Percentiles rank a stretch among this genome's conserved stretches.
phyloP scores from a whole-genome alignment of 352 stramenopile species.

The Globisporangium paddicum region DNA sequence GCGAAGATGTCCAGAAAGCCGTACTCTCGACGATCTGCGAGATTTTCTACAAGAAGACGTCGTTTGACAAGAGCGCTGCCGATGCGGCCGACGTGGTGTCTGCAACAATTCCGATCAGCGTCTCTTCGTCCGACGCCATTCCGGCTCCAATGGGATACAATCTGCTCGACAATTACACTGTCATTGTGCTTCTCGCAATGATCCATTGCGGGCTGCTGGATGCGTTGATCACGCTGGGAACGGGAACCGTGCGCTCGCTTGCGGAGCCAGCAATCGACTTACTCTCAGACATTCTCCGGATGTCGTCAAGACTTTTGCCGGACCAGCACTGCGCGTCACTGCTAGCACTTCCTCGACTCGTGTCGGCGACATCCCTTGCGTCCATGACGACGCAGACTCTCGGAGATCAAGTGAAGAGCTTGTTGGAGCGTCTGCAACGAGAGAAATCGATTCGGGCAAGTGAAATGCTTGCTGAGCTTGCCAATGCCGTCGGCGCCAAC shows the following conservation, averaged over 20 bases:
- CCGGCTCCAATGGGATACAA: conserved; percentile 67
- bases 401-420: conserved; percentile 62
- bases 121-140: conserved; percentile 65
- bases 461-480: conserved; percentile 82
- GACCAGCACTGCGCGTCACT: conserved; percentile 82
- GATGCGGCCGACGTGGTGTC: conserved; percentile 30
- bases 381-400: conserved; percentile 67
- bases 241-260: conserved; percentile 59
- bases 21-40: conserved; percentile 87
- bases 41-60: conserved; percentile 86
- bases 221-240: conserved; percentile 79
- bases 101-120: conserved; percentile 57
- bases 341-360: conserved; percentile 69
- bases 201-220: conserved; percentile 84
- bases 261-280: conserved; percentile 84
- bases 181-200: conserved; percentile 82
- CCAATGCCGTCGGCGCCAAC: conserved; percentile 70
- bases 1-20: conserved; percentile 86
- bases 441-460: conserved; percentile 84
- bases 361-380: conserved; percentile 75
- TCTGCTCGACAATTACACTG: conserved; percentile 86
- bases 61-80: conserved; percentile 62
- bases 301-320: conserved; percentile 76
- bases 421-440: conserved; percentile 69
- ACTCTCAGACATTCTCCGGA: conserved; percentile 76